Evolutionary conservation across 106 monocot genomes (phyloP), one percentile per base, ranked within the genome.

Genomic region (Cymbidium sinense): DNA sequence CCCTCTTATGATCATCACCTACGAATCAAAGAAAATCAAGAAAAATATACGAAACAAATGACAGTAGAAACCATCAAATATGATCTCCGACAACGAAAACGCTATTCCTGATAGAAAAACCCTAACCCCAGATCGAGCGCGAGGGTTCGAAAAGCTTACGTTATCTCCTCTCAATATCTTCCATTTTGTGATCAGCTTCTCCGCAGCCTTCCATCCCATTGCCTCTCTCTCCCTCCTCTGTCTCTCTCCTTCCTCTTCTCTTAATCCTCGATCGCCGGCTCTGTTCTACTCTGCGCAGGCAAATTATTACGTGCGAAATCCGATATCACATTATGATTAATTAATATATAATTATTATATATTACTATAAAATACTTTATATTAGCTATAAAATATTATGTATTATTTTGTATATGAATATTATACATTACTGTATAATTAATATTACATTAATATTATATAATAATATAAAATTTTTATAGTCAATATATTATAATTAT

Each of bases 1-100:
- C 69, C 96, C 96, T 77, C 96, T 83, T 64, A 88, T 98, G 58
- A 98, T 98, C 96, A 90, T 93, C 69, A 90, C 93, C 90, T 93
- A 35, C 70, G 47, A 44, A 74, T 74, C 23, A 27, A 27, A 43
- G 41, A 43, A 74, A 25, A 19, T 7, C 7, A 39, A 72, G 7
- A 62, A n/a, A 62, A 62, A 62, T 62, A 9, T 6, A 82, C n/a
- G 78, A 43, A 43, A 55, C 11, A 30, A 71, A 73, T 15, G 17
- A 35, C 1, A 52, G n/a, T 27, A 54, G 7, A 39, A 39, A 37
- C 31, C 17, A 50, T 50, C 5, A 11, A 51, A 55, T 35, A 51
- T 23, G 47, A 23, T 43, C 47, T 47, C 13, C 13, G 47, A 15
- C 13, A 13, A 17, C 47, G 47, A 47, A 47, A 47, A 13, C 13